Base-by-base conservation (phyloP, 2,329 filamentous ascomycete species). In the Dothiorella sarmentorum region DNA sequence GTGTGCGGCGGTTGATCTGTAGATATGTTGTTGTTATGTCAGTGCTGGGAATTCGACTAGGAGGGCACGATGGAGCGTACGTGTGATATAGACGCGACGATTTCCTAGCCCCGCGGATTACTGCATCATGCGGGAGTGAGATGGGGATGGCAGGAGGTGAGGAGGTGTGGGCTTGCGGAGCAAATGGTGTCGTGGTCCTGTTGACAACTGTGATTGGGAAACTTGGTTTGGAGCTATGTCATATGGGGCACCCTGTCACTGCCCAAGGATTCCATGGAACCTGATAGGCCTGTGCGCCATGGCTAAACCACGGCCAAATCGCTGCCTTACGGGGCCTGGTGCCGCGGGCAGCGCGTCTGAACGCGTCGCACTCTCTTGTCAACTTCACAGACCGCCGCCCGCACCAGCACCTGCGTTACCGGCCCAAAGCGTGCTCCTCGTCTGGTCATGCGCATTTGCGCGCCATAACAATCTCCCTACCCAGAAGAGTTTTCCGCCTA, bases 311-410 rank as follows among this genome's bases (percentile, higher is more conserved):
- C 49, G n/a, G n/a, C n/a, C n/a, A n/a, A n/a, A n/a, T n/a, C n/a
- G 43, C 29, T 17, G 26, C 43, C 43, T 45, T 24, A 45, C 26
- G 35, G 29, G 33, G 49, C 35, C 33, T 38, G 17, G 49, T 37
- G 49, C 33, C 49, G 42, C n/a, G n/a, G n/a, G n/a, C 42, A 49
- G 55, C 55, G 55, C 55, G 55, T 58, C 42, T 33, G 17, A 33
- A 58, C 55, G 55, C 55, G 55, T 58, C 55, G 44, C n/a, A n/a
- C 55, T 47, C 55, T 47, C 55, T 42, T 24, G 35, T 24, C 55
- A 58, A 38, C 55, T 58, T 47, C 35, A 45, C 18, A 22, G 22
- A 29, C 20, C 43, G 42, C 55, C n/a, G 55, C 26, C 33, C 18
- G 20, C 47, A 37, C 20, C 47, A 37, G 13, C 4, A 15, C 24